Evolutionary conservation across 2,329 filamentous ascomycete genomes (phyloP), one percentile per base, ranked within the genome.

Genomic region (Xylariaceae sp.): DNA sequence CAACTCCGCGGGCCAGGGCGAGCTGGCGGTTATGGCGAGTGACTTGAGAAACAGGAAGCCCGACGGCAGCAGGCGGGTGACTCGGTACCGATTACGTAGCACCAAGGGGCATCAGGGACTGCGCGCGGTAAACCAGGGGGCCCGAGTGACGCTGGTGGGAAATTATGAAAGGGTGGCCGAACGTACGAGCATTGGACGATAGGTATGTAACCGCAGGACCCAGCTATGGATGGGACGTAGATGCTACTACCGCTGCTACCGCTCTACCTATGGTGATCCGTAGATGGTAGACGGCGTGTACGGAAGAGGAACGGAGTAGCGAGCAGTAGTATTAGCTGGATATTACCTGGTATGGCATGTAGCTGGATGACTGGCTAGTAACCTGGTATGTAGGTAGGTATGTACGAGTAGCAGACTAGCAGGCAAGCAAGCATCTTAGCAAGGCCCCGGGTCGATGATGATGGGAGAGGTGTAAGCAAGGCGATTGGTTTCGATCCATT

Each of bases 81-180:
- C 54, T 62, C 53, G 55, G 61, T 58, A 59, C 59, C 56, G 54
- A 55, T 55, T 60, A 59, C 47, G 62, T 62, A 62, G 54, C 53
- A 59, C 52, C 52, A 57, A 44, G 35, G 55, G 59, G 60, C n/a
- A 45, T 45, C 42, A 45, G 42, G 37, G 54, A 60, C 58, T 51
- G 45, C 58, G 49, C n/a, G 34, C 39, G 51, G 51, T 18, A 56
- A 58, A 52, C 53, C 17, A 57, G 61, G 61, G 61, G 42, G 42
- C 42, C 42, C 42, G 42, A 45, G 42, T 13, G 60, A 60, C 30
- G 60, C 59, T 50, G 53, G 61, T 63, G 63, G 64, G 62, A 65
- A 64, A 65, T 63, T 59, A 62, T 62, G 59, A 52, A 53, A 62
- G 59, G 56, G 56, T 63, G 59, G 61, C 44, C 59, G 39, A 59